Evolutionary conservation across 305 asterid genomes (phyloP), one percentile per base, ranked within the genome.

Genomic region (Plantago coronopus): DNA sequence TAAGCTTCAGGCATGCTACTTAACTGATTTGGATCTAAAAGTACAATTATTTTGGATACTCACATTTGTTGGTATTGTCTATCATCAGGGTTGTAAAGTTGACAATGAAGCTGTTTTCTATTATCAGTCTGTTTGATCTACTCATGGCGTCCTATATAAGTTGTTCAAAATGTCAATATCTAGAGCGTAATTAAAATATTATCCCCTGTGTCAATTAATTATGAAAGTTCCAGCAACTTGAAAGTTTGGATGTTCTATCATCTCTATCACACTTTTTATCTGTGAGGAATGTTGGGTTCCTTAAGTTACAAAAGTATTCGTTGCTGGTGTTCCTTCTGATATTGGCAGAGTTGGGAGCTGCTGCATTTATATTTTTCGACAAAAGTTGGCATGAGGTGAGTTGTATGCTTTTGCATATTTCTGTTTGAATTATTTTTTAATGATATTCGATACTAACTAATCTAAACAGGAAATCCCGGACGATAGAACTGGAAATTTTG

Each of bases 311-410:
- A 57, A 61, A 94, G 99, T 89, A 81, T 79, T 86, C 99, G 2
- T 68, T 84, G 23, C 77, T 94, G 74, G 73, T 94, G 63, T 70
- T 94, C 81, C 62, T 94, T 71, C 68, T 94, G 83, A 89, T 94
- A 74, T 72, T 94, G 90, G 68, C 76, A 55, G 96, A 94, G 78
- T 59, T 94, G 60, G 97, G 91, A 69, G 58, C 62, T 64, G 96
- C 97, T 62, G 96, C 85, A 65, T 94, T 87, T 65, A 77, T 94
- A 66, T 94, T 94, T 83, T 94, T 94, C 61, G 95, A 94, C 80
- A 80, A 87, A 75, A 84, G 80, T 86, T 94, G 99, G 99, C 76
- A 65, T 76, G 83, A 87, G 83, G 99, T 87, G 64, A 67, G 85
- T 68, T 38, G 50, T 62, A 48, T 22, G 60, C 6, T 27, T 9